phyloP scores from a whole-genome alignment of 1,284 basidiomycete species.

The Rhodotorula sp. region DNA sequence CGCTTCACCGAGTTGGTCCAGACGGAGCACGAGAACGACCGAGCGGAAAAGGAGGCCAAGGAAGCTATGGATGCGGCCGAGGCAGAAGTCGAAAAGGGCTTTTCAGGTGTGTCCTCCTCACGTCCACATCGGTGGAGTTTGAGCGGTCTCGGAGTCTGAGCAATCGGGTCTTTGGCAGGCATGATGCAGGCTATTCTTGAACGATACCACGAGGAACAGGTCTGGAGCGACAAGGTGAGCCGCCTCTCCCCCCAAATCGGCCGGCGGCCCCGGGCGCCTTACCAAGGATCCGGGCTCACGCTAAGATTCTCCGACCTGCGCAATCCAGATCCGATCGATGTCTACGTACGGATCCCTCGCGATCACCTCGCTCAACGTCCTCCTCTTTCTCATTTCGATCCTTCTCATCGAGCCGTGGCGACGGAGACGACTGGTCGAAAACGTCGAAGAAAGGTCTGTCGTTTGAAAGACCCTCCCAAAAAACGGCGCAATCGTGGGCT shows the following conservation, averaged over 20 bases:
- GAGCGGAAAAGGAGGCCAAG: constrained; percentile 69
- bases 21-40: constrained; percentile 78
- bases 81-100: constrained; percentile 73
- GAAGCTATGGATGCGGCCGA: constrained; percentile 65
- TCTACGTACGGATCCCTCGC: constrained; percentile 84
- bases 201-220: constrained; percentile 91
- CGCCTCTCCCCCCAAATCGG: not conserved
- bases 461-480: no score
- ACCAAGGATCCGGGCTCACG: not conserved
- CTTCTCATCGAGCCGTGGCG: constrained; percentile 92
- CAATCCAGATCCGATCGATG: constrained; percentile 68
- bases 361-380: constrained; percentile 76
- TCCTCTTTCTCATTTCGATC: constrained; percentile 83
- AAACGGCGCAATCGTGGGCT: no score
- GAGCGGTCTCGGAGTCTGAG: not conserved
- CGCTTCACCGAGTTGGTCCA: constrained; percentile 78
- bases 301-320: not conserved
- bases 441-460: constrained; percentile 63
- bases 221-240: constrained; percentile 83
- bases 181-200: constrained; percentile 79
- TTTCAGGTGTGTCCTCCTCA: constrained; percentile 53
- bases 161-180: constrained; percentile 47
- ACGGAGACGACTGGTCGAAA: constrained; percentile 72
- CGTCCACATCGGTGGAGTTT: not conserved
- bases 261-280: no score